Evolutionary conservation across 148 eudicot genomes (phyloP).

Genomic region (Mesembryanthemum crystallinum): DNA sequence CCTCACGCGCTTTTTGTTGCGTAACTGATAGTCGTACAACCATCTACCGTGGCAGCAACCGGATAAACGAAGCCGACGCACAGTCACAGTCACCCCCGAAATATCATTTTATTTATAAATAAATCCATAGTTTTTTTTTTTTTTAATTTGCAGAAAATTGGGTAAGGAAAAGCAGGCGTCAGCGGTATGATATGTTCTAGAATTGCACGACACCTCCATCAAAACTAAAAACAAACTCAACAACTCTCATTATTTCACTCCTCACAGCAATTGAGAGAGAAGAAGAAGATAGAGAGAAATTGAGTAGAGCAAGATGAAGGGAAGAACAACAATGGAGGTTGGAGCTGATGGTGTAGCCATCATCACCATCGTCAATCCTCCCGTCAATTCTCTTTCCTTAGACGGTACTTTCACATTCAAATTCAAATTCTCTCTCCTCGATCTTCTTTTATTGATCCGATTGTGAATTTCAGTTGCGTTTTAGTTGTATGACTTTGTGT

Average conservation of each 20-base stretch:
- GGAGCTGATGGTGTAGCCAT: slow-evolving; percentile 50
- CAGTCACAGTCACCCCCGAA: too few species aligned
- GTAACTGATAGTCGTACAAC: not conserved
- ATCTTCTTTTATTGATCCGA: not conserved
- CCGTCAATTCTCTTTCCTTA: slow-evolving; percentile 47
- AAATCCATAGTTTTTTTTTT: too few species aligned
- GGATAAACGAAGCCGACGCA: too few species aligned
- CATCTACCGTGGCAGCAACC: not conserved
- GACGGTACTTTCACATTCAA: slow-evolving; percentile 30
- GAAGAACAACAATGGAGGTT: slow-evolving; percentile 36
- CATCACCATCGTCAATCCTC: slow-evolving; percentile 48
- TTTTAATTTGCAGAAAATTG: too few species aligned
- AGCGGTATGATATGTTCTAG: too few species aligned
- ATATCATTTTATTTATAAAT: too few species aligned
- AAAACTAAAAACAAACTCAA: not conserved
- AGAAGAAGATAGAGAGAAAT: not conserved
- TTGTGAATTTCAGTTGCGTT: not conserved
- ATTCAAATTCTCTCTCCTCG: not conserved
- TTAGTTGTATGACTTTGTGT: too few species aligned
- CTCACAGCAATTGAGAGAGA: too few species aligned
- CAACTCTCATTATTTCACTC: not conserved
- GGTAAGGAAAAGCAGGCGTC: too few species aligned
- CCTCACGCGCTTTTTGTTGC: not conserved
- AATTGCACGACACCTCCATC: too few species aligned
- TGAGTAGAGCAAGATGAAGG: too few species aligned